Evolutionary conservation across 2,329 filamentous ascomycete species (phyloP).

Genomic region (Fusarium scirpi): DNA sequence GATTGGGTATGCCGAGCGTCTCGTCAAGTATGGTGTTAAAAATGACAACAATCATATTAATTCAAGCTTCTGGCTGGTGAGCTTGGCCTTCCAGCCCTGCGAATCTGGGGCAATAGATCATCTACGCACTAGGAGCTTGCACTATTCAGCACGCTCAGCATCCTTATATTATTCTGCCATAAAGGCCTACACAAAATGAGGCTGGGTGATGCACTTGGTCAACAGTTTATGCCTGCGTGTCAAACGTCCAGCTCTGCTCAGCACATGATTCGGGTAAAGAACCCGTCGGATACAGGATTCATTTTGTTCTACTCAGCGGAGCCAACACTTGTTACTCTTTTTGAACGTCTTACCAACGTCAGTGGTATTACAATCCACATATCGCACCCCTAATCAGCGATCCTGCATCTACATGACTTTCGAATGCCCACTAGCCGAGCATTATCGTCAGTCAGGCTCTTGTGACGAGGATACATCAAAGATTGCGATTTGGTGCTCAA

Average conservation of each 20-base stretch:
- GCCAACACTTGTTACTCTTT: neutral
- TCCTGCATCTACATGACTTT: constrained; percentile 11
- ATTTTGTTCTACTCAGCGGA: neutral
- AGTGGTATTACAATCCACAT: neutral
- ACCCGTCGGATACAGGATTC: neutral
- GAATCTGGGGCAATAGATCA: constrained; percentile 1
- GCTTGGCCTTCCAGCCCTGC: constrained; percentile 3
- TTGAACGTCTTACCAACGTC: neutral
- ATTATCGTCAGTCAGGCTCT: constrained; percentile 13
- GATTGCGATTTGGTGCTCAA: constrained; percentile 10
- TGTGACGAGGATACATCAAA: neutral
- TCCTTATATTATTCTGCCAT: neutral
- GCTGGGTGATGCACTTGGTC: neutral
- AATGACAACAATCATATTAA: neutral
- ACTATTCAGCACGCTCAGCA: constrained; percentile 10
- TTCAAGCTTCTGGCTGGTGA: constrained; percentile 4
- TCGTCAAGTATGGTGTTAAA: neutral
- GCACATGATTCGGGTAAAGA: constrained; percentile 12
- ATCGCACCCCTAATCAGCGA: constrained; percentile 22
- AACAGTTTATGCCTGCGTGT: neutral
- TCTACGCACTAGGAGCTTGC: neutral
- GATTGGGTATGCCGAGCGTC: constrained; percentile 15
- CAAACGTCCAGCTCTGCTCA: constrained; percentile 1
- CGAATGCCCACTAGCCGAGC: neutral
- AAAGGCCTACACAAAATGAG: neutral